Base-by-base conservation (phyloP, 2,329 filamentous ascomycete species). In the Fusarium sp. region DNA sequence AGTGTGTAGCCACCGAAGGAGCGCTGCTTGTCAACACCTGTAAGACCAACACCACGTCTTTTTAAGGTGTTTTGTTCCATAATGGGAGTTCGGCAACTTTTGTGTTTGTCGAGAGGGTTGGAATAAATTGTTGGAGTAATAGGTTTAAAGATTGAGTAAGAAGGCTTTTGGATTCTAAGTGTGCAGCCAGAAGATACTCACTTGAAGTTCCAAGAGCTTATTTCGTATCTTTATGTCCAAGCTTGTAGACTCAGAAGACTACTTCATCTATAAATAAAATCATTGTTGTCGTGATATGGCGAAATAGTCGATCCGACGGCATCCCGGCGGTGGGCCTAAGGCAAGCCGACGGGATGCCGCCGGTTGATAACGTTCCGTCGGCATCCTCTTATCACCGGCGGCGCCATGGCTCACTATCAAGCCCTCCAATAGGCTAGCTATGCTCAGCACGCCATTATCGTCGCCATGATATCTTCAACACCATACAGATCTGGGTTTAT, bases 1-100 rank as follows among this genome's bases (percentile, higher is more conserved):
- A 77, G 69, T 2, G 76, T 77, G 39, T 72, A 77, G 36, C 75
- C 75, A 0, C 76, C 74, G 7, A 75, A 75, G 1, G 74, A 74
- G 2, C 33, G 39, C 9, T 66, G 24, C 33, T 72, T 74, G 46
- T 77, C 75, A 6, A 75, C 72, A 1, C 76, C 76, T 4, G 66
- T 77, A 8, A 77, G 66, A 22, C 76, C 74, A 18, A 75, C 67
- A 4, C 72, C 72, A 34, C 76, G 62, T 54, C 76, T 57, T 39
- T 77, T 77, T 8, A 77, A 51, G 0, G 76, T 76, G 40, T 77
- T 77, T 64, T 77, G 75, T 45, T 77, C 76, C 75, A 74, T 74
- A 11, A 6, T 9, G 5, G 4, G 7, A 14, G 3, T 3, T 31
- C 20, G 9, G 17, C 10, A 17, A 3, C 6, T 24, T 7, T 1